Evolutionary conservation across 768 basidiomycete genomes (phyloP).

Genomic region (Rhodotorula kratochvilovae): DNA sequence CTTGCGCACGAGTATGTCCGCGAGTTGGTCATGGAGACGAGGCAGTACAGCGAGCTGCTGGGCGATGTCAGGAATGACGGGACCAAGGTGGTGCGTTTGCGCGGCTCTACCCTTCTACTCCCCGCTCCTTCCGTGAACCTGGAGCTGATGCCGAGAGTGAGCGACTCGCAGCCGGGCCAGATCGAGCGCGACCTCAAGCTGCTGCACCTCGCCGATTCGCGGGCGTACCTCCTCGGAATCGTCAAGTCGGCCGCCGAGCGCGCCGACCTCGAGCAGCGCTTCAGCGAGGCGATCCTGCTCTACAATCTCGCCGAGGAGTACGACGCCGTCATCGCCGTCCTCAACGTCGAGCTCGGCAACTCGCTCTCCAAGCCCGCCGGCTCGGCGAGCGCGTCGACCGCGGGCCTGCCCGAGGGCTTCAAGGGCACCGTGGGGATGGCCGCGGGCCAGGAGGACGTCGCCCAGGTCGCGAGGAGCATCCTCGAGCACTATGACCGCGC

Average conservation of each 20-base stretch:
- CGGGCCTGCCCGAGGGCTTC: constrained; percentile 6
- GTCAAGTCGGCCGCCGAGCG: constrained; percentile 75
- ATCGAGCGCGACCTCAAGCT: constrained; percentile 78
- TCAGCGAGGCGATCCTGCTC: constrained; percentile 85
- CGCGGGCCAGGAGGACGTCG: constrained; percentile 40
- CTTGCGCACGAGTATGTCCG: constrained; percentile 50
- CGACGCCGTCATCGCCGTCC: constrained; percentile 75
- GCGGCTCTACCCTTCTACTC: not conserved
- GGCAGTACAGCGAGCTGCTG: constrained; percentile 79
- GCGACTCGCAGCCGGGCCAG: constrained; percentile 62
- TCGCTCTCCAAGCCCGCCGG: constrained; percentile 57
- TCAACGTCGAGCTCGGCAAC: constrained; percentile 80
- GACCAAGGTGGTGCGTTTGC: constrained; percentile 70
- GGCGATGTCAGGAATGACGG: constrained; percentile 89
- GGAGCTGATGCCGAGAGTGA: not conserved
- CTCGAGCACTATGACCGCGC: constrained; percentile 70
- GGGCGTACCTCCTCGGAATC: constrained; percentile 73
- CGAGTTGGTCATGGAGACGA: constrained; percentile 50
- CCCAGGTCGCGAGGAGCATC: constrained; percentile 52
- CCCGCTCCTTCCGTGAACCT: not conserved
- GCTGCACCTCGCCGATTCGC: constrained; percentile 62
- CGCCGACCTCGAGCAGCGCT: constrained; percentile 74
- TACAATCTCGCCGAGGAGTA: constrained; percentile 94
- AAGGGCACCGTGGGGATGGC: constrained; percentile 55
- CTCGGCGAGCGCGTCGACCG: constrained; percentile 46